Base-by-base conservation (phyloP, 306 rosid genomes). In the Sesbania bispinosa region DNA sequence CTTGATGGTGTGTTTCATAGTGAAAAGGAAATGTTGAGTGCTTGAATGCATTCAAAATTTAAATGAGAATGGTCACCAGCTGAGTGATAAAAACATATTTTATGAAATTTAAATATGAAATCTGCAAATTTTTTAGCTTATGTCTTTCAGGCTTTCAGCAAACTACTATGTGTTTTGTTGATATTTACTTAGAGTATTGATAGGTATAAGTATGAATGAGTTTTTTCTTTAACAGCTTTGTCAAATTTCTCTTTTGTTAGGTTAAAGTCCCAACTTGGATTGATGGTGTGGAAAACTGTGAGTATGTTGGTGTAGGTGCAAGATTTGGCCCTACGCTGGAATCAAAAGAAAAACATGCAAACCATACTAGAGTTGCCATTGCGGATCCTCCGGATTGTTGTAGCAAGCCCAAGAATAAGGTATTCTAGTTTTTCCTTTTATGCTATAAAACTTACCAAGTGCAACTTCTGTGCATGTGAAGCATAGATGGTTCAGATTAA, bases 331-430 rank as follows among this genome's bases (percentile, higher is more conserved):
- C 85, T 7, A 85, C 92, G 1, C 76, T 94, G 84, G 98, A 90
- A 73, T 90, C 97, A 2, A 87, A 91, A 87, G 93, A 89, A 80
- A 90, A 82, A 63, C 95, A 20, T 77, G 98, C 97, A 45, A 94
- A 80, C 78, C 87, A 80, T 79, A 94, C 90, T 16, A 85, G 72
- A 83, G 95, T 94, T 75, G 92, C 85, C 64, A 86, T 94, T 46
- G 98, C 97, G 1, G 95, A 94, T 62, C 98, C 97, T 73, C 97
- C 97, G 75, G 95, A 94, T 71, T 94, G 89, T 85, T 94, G 98
- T 74, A 81, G 77, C 75, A 32, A 7, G 41, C 95, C 75, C 7
- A 83, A 87, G 77, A 84, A 80, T 52, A 88, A 84, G 85, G 98
- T 90, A 83, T 65, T 64, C 66, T 76, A 13, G 15, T 18, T 64